Percentiles rank a stretch among this genome's conserved stretches.
Conservation (phyloP, 2,329 filamentous ascomycete genomes). For the Alternaria viburni region DNA sequence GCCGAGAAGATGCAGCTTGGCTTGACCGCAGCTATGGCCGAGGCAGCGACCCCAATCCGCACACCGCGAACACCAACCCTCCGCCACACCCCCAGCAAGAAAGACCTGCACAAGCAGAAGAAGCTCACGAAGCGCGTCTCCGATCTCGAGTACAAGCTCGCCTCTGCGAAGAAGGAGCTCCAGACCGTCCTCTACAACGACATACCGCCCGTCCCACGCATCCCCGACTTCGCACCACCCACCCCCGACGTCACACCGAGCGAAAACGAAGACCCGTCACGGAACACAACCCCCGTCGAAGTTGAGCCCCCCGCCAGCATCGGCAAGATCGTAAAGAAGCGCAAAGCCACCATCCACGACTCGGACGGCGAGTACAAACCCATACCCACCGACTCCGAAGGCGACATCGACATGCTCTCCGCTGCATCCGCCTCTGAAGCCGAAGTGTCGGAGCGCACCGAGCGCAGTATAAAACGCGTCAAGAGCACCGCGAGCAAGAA, state of each 20-base stretch:
- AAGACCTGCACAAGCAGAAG: constrained; percentile 63
- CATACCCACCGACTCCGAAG: constrained; percentile 26
- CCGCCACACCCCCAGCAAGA: constrained; percentile 59
- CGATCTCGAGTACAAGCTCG: constrained; percentile 65
- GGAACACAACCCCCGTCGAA: constrained; percentile 19
- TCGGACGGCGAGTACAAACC: constrained; percentile 41
- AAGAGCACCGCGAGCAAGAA: constrained; percentile 19
- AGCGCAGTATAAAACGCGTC: constrained; percentile 20
- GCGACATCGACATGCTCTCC: constrained; percentile 24
- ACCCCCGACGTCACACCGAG: constrained; percentile 22
- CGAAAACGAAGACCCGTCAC: constrained; percentile 33
- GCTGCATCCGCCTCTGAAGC: constrained; percentile 22
- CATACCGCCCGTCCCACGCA: constrained; percentile 46
- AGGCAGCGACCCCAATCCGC: constrained; percentile 14
- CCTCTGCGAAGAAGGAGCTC: constrained; percentile 62
- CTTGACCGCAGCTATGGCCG: constrained; percentile 13
- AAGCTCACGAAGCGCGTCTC: constrained; percentile 66
- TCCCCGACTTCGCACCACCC: constrained; percentile 43
- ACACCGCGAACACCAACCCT: constrained; percentile 40
- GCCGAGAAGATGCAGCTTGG: constrained; percentile 9
- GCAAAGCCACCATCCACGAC: constrained; percentile 40
- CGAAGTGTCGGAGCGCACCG: constrained; percentile 5
- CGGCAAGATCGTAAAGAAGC: constrained; percentile 47
- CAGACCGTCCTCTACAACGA: constrained; percentile 55
- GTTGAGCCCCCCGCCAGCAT: constrained; percentile 9